These are phyloP conservation scores for Syzygium aromaticum DNA, from an alignment of 345 rosid genomes.

Conservation along the genomic window DNA sequence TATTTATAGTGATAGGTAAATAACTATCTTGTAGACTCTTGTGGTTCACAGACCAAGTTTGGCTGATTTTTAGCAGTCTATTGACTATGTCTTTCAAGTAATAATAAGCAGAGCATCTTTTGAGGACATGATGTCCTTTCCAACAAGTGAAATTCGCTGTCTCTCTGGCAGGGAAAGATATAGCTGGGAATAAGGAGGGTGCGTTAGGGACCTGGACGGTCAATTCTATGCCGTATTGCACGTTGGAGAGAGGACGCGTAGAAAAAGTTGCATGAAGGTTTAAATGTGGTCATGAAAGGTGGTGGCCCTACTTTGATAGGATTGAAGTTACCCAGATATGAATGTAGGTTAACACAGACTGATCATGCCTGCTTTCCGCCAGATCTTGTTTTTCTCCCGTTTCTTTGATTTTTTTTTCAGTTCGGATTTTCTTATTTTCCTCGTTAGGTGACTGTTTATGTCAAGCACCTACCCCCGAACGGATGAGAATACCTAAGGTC, in stretches of 20 bases:
- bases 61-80: no score
- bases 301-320: not conserved
- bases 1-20: no score
- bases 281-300: not conserved
- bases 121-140: constrained; percentile 70
- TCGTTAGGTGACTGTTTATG: not conserved
- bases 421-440: not conserved
- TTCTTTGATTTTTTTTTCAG: not conserved
- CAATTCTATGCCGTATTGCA: not conserved
- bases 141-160: constrained; percentile 13
- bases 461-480: not conserved
- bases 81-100: no score
- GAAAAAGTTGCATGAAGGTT: not conserved
- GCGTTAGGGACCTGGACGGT: not conserved
- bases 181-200: not conserved
- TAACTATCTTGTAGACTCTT: no score
- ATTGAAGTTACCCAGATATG: not conserved
- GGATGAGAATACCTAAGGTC: not conserved
- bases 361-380: not conserved
- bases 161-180: not conserved
- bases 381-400: not conserved
- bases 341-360: not conserved
- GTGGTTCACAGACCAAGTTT: no score
- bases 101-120: constrained; percentile 57
- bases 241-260: not conserved